Evolutionary conservation across 805 yeast species (phyloP).

Genomic region (Candida oleophila): DNA sequence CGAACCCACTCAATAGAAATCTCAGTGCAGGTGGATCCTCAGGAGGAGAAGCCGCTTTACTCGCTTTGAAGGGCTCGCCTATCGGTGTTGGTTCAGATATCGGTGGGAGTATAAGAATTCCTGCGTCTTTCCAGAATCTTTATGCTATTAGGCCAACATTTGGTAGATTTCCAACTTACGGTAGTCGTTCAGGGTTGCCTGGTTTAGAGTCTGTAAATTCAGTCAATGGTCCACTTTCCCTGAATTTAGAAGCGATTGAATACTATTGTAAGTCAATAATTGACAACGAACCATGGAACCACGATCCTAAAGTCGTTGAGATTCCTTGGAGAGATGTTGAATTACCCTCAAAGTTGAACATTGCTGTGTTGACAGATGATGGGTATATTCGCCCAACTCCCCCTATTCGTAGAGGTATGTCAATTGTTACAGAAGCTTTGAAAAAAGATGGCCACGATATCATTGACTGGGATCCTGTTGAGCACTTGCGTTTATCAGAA

Average conservation of each 20-base stretch:
- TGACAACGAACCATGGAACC: conserved; percentile 41
- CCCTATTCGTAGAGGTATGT: conserved; percentile 49
- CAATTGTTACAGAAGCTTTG: conserved; percentile 28
- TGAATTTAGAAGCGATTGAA: conserved; percentile 37
- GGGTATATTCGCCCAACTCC: conserved; percentile 52
- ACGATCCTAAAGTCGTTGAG: conserved; percentile 51
- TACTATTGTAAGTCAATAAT: conserved; percentile 38
- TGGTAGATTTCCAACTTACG: conserved; percentile 43
- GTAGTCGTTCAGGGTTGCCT: conserved; percentile 28
- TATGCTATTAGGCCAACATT: conserved; percentile 46
- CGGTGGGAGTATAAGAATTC: conserved; percentile 52
- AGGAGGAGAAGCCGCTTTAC: conserved; percentile 54
- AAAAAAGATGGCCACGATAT: conserved; percentile 50
- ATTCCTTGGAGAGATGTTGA: conserved; percentile 46
- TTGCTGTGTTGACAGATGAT: conserved; percentile 46
- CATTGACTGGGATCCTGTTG: conserved; percentile 46
- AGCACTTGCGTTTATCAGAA: conserved; percentile 30
- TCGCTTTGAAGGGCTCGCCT: conserved; percentile 44
- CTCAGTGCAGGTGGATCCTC: conserved; percentile 53
- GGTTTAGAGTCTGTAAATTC: conserved; percentile 40
- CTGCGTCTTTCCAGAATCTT: conserved; percentile 42
- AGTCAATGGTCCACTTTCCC: conserved; percentile 50
- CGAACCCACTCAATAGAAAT: conserved; percentile 43
- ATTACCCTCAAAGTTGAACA: conserved; percentile 36
- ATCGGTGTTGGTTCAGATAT: conserved; percentile 57